Percentiles rank a stretch among this genome's conserved stretches.
phyloP scores from a whole-genome alignment of 2,329 filamentous ascomycete genomes.

The Fusarium sp. region DNA sequence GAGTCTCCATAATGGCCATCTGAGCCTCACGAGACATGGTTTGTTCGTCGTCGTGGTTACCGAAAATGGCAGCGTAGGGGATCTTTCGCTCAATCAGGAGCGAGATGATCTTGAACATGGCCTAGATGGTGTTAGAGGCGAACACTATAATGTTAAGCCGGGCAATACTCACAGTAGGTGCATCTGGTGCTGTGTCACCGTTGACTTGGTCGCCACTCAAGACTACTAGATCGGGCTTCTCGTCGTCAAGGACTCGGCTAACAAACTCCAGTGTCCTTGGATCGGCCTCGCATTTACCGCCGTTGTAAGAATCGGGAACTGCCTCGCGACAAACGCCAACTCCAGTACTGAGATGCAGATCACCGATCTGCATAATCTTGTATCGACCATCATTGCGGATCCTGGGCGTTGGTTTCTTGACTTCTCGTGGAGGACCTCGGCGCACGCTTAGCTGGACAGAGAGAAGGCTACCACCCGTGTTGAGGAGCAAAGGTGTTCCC shows the following conservation, averaged over 20 bases:
- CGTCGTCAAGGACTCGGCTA: constrained; percentile 83
- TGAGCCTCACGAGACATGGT: constrained; percentile 79
- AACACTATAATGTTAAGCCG: background rate
- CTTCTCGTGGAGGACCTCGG: constrained; percentile 72
- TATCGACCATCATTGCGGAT: constrained; percentile 92
- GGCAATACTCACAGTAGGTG: constrained; percentile 74
- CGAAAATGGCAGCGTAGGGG: constrained; percentile 93
- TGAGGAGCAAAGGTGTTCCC: constrained; percentile 77
- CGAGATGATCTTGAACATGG: constrained; percentile 92
- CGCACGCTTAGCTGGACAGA: constrained; percentile 82
- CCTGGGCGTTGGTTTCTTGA: constrained; percentile 76
- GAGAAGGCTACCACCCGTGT: constrained; percentile 68
- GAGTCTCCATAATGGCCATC: constrained; percentile 85
- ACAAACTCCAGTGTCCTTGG: constrained; percentile 92
- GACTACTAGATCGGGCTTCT: constrained; percentile 92
- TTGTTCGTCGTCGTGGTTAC: constrained; percentile 96
- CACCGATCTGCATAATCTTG: constrained; percentile 97
- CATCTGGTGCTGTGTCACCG: constrained; percentile 89
- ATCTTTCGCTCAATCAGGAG: constrained; percentile 87
- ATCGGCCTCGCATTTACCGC: constrained; percentile 88
- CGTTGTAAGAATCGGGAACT: constrained; percentile 77
- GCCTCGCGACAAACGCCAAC: constrained; percentile 86
- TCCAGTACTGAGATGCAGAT: constrained; percentile 92
- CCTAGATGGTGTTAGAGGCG: constrained; percentile 55
- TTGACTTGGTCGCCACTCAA: constrained; percentile 96